Evolutionary conservation across 371 early-diverging fungal genomes (phyloP).

Genomic region (Dichotomocladium elegans): DNA sequence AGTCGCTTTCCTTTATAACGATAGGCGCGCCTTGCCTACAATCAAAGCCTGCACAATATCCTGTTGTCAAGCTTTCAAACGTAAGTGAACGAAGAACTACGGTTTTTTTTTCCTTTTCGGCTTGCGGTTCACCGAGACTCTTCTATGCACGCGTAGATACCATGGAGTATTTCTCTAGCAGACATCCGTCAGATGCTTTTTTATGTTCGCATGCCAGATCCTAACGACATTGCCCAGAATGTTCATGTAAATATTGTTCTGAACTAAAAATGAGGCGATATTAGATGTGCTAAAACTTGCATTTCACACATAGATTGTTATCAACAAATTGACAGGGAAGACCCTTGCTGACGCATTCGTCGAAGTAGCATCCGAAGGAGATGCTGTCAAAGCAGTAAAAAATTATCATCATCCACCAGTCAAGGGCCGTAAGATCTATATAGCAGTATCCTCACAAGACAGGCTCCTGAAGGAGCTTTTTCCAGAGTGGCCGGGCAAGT

Average conservation of each 20-base stretch:
- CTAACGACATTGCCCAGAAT: constrained; percentile 21
- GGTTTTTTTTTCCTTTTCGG: not conserved
- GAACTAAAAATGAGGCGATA: no score
- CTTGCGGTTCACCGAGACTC: no score
- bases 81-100: constrained; percentile 2
- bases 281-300: not conserved
- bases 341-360: constrained; percentile 46
- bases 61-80: constrained; percentile 16
- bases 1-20: not conserved
- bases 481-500: constrained; percentile 48
- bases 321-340: constrained; percentile 47
- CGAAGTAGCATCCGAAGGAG: constrained; percentile 30
- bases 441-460: constrained; percentile 46
- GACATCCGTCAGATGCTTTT: constrained; percentile 19
- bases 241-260: constrained; percentile 19
- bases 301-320: constrained; percentile 12
- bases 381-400: constrained; percentile 26
- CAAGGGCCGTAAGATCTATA: constrained; percentile 49
- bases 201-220: constrained; percentile 14
- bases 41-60: not conserved
- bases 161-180: constrained; percentile 25
- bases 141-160: constrained; percentile 17
- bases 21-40: not conserved
- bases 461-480: constrained; percentile 53
- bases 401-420: constrained; percentile 30